phyloP scores from a whole-genome alignment of 2,329 filamentous ascomycete species.

The Xylaria multiplex region DNA sequence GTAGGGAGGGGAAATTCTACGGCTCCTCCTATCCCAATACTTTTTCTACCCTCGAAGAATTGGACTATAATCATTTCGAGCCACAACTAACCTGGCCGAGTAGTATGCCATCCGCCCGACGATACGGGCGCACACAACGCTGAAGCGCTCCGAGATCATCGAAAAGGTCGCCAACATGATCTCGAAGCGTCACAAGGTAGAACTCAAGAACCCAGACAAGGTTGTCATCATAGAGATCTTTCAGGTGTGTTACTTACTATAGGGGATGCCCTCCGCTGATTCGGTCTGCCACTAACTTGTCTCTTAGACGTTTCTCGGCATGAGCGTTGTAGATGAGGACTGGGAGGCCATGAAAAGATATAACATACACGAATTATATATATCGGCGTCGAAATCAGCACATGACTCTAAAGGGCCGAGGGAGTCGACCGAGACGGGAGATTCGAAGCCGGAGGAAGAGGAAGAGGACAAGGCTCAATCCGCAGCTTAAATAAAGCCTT shows the following conservation, averaged over 20 bases:
- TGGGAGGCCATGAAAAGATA: slow-evolving; percentile 80
- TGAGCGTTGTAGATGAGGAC: slow-evolving; percentile 80
- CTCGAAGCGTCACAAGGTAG: slow-evolving; percentile 75
- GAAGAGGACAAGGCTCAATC: slow-evolving; percentile 28
- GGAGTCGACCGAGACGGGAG: slow-evolving; percentile 2
- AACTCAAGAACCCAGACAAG: slow-evolving; percentile 80
- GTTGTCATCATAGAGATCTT: slow-evolving; percentile 84
- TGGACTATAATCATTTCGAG: not conserved
- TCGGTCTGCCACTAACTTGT: slow-evolving; percentile 11
- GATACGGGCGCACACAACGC: slow-evolving; percentile 75
- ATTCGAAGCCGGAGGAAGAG: slow-evolving; percentile 15
- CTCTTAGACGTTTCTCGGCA: slow-evolving; percentile 74
- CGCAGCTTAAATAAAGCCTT: not conserved
- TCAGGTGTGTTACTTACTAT: slow-evolving; percentile 65
- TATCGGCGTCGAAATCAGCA: slow-evolving; percentile 47
- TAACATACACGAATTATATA: slow-evolving; percentile 80
- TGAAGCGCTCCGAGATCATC: slow-evolving; percentile 76
- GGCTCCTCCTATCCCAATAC: not conserved
- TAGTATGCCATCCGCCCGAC: slow-evolving; percentile 88
- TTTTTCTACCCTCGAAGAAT: not conserved
- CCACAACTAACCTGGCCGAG: slow-evolving; percentile 24
- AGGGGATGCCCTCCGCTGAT: not conserved
- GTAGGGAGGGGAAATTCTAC: no score
- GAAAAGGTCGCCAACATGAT: slow-evolving; percentile 74
- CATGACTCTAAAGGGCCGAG: slow-evolving; percentile 31